These are phyloP conservation scores for Paraglomus occultum DNA, from an alignment of 192 early-diverging fungal species.

Conservation along the genomic window DNA sequence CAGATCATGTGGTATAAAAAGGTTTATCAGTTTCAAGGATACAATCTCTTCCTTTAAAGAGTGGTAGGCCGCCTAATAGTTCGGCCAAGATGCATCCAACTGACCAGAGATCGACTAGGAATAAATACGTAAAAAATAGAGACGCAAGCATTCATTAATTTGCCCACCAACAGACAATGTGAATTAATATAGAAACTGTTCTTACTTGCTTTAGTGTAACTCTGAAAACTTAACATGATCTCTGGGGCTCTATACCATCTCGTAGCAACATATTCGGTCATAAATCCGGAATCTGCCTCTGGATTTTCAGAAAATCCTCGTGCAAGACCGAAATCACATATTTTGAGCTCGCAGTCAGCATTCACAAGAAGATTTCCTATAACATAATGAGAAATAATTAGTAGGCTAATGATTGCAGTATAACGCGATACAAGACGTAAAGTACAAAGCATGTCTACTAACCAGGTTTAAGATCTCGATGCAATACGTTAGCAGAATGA, in stretches of 20 bases:
- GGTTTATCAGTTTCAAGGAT: constrained; percentile 21
- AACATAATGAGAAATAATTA: neutral
- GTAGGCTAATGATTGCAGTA: constrained; percentile 3
- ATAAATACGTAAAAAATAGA: neutral
- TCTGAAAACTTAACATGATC: constrained; percentile 85
- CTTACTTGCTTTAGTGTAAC: constrained; percentile 87
- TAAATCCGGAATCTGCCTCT: constrained; percentile 67
- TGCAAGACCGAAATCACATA: constrained; percentile 96
- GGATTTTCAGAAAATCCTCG: constrained; percentile 71
- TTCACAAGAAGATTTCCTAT: constrained; percentile 82
- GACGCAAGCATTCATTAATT: neutral
- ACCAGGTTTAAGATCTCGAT: constrained; percentile 90
- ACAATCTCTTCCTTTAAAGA: constrained; percentile 88
- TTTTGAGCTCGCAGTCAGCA: constrained; percentile 87
- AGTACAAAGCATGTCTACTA: neutral
- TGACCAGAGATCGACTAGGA: constrained; percentile 82
- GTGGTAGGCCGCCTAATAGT: constrained; percentile 71
- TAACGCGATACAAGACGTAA: neutral
- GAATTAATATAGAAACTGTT: neutral
- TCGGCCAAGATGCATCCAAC: constrained; percentile 97
- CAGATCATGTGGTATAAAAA: constrained; percentile 24
- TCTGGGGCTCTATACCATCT: constrained; percentile 96
- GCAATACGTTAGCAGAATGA: constrained; percentile 89
- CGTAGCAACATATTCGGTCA: constrained; percentile 96
- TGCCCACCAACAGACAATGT: neutral